Percentiles rank a stretch among this genome's conserved stretches.
Evolutionary conservation across 2,329 filamentous ascomycete species (phyloP).

Genomic region (Neofusicoccum cordaticola): DNA sequence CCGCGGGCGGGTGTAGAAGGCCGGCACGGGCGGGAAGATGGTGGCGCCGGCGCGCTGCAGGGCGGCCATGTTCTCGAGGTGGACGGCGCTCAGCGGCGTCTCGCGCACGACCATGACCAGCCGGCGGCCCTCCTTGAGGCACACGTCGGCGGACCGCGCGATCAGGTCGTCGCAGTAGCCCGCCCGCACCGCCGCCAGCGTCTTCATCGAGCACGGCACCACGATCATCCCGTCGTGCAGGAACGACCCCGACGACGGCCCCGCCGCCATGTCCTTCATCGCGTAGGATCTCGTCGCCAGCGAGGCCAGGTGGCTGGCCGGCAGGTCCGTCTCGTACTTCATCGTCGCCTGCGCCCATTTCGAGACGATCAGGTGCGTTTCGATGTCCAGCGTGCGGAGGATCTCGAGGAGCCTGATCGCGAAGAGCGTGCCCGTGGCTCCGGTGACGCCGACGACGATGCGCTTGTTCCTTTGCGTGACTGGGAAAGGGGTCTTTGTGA

Average conservation of each 20-base stretch:
- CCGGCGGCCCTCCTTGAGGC: constrained; percentile 44
- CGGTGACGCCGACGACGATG: constrained; percentile 51
- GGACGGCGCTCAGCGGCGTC: constrained; percentile 49
- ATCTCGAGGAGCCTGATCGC: constrained; percentile 43
- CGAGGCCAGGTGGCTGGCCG: not conserved
- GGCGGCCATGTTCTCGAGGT: constrained; percentile 46
- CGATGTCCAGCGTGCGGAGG: constrained; percentile 44
- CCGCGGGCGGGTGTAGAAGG: constrained; percentile 21
- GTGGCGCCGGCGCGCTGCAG: constrained; percentile 15
- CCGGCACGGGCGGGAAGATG: constrained; percentile 21
- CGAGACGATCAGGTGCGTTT: constrained; percentile 44
- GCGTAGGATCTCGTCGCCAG: constrained; percentile 31
- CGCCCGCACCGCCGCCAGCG: constrained; percentile 41
- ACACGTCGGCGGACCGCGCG: constrained; percentile 46
- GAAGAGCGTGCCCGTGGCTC: constrained; percentile 47
- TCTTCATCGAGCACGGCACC: constrained; percentile 50
- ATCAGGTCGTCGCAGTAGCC: constrained; percentile 49
- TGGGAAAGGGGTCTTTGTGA: not conserved
- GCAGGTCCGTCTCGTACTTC: constrained; percentile 21
- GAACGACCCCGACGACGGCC: constrained; percentile 47
- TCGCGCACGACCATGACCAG: constrained; percentile 44
- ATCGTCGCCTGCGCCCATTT: constrained; percentile 49
- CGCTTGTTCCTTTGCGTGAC: constrained; percentile 22
- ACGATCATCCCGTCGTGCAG: constrained; percentile 49
- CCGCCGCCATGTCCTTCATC: constrained; percentile 45